These are phyloP conservation scores for Hygrophoropsis aurantiaca DNA, from an alignment of 768 basidiomycete species.

Conservation along the genomic window DNA sequence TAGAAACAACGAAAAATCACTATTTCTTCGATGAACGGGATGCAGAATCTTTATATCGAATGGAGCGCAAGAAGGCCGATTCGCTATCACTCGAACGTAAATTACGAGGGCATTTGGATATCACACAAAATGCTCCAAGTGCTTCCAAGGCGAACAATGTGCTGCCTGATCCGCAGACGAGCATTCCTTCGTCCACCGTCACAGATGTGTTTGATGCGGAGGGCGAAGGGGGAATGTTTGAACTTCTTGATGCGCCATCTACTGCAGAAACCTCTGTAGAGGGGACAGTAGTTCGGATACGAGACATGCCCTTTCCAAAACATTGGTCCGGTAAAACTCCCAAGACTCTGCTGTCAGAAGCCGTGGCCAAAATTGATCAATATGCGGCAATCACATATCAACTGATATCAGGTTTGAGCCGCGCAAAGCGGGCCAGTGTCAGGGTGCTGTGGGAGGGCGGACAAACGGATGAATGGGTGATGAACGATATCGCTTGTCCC, in stretches of 20 bases:
- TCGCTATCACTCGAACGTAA: constrained; percentile 41
- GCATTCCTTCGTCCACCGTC: constrained; percentile 1
- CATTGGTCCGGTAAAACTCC: constrained; percentile 83
- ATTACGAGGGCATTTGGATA: constrained; percentile 29
- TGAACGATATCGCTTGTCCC: constrained; percentile 84
- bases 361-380: constrained; percentile 64
- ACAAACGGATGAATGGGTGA: constrained; percentile 65
- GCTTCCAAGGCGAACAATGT: neutral
- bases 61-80: constrained; percentile 53
- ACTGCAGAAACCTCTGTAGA: constrained; percentile 52
- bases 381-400: constrained; percentile 74
- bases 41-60: constrained; percentile 56
- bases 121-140: neutral
- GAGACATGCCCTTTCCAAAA: constrained; percentile 82
- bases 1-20: constrained; percentile 49
- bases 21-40: constrained; percentile 74
- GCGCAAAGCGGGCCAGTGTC: constrained; percentile 72
- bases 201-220: constrained; percentile 56
- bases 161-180: neutral
- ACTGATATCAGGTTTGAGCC: constrained; percentile 64
- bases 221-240: constrained; percentile 65
- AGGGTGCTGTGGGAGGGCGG: constrained; percentile 72
- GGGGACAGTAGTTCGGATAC: constrained; percentile 53
- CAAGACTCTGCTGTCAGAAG: constrained; percentile 67
- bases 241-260: constrained; percentile 67